These are phyloP conservation scores for Apium graveolens DNA, from an alignment of 129 eudicot species.

Conservation along the genomic window DNA sequence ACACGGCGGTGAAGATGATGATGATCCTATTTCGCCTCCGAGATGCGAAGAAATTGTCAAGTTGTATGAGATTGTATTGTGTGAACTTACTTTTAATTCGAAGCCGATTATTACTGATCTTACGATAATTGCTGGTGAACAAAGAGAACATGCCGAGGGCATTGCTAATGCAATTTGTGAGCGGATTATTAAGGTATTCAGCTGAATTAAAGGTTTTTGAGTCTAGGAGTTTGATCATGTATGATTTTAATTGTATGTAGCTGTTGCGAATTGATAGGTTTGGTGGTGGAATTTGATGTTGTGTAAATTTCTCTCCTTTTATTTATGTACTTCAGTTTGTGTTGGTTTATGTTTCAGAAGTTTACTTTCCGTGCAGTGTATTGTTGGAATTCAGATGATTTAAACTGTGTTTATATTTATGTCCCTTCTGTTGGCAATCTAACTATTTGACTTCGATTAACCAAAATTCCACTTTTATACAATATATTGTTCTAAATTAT, in stretches of 20 bases:
- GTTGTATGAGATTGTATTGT: slow-evolving; percentile 47
- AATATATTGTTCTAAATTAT: background rate
- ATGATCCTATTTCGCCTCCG: slow-evolving; percentile 18
- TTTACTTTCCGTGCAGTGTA: background rate
- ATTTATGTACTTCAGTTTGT: background rate
- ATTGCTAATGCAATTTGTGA: slow-evolving; percentile 78
- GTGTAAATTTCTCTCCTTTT: background rate
- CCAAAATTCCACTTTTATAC: background rate
- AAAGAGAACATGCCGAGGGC: slow-evolving; percentile 58
- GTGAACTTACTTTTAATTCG: slow-evolving; percentile 69
- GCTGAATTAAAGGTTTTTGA: background rate
- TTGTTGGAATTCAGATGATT: background rate
- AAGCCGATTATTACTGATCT: slow-evolving; percentile 93
- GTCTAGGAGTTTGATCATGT: background rate
- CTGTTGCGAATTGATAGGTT: background rate
- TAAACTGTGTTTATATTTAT: no score
- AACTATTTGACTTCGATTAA: background rate
- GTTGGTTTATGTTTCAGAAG: background rate
- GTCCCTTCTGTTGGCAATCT: background rate
- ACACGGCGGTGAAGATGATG: slow-evolving; percentile 24
- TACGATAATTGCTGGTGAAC: slow-evolving; percentile 87
- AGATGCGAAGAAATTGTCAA: slow-evolving; percentile 52
- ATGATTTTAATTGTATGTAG: background rate
- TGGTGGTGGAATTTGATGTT: background rate
- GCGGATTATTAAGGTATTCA: slow-evolving; percentile 69